A percentile compares a stretch with the other conserved stretches of the same genome.
These are phyloP conservation scores for Ophiosphaerella herpotricha DNA, from an alignment of 2,329 filamentous ascomycete species.

Conservation along the genomic window DNA sequence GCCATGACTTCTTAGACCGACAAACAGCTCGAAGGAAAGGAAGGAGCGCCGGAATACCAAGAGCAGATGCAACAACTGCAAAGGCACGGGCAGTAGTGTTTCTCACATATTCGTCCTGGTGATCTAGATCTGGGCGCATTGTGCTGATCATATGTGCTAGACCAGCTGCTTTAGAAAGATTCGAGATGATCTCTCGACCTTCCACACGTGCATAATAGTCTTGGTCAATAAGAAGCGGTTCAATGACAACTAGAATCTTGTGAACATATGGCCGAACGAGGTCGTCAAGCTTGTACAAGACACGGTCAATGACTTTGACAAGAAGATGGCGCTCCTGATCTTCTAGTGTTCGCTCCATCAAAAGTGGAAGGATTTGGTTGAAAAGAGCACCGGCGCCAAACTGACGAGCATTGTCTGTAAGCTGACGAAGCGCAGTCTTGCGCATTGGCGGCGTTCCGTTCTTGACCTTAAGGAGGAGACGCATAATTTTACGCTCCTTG, in stretches of 20 bases:
- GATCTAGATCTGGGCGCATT: constrained; percentile 98
- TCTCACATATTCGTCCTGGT: constrained; percentile 96
- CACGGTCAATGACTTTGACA: constrained; percentile 98
- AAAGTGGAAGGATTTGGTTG: constrained; percentile 92
- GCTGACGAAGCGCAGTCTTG: constrained; percentile 94
- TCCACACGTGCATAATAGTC: constrained; percentile 99
- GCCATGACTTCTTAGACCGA: constrained; percentile 98
- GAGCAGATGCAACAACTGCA: constrained; percentile 92
- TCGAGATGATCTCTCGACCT: constrained; percentile 97
- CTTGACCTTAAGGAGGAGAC: constrained; percentile 95
- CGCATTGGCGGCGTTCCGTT: constrained; percentile 98
- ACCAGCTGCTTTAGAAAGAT: constrained; percentile 93
- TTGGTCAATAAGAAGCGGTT: constrained; percentile 98
- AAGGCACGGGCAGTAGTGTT: constrained; percentile 98
- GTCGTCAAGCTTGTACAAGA: constrained; percentile 97
- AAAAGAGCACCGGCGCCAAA: constrained; percentile 94
- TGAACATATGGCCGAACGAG: constrained; percentile 95
- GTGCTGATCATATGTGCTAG: constrained; percentile 99
- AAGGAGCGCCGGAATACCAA: constrained; percentile 92
- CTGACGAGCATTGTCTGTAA: constrained; percentile 95
- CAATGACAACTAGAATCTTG: constrained; percentile 98
- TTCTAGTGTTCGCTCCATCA: constrained; percentile 98
- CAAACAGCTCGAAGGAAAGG: constrained; percentile 96
- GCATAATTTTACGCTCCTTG: constrained; percentile 98
- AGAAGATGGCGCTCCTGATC: constrained; percentile 97